Evolutionary conservation across 805 yeast genomes (phyloP).

Genomic region (Candida ulmi): DNA sequence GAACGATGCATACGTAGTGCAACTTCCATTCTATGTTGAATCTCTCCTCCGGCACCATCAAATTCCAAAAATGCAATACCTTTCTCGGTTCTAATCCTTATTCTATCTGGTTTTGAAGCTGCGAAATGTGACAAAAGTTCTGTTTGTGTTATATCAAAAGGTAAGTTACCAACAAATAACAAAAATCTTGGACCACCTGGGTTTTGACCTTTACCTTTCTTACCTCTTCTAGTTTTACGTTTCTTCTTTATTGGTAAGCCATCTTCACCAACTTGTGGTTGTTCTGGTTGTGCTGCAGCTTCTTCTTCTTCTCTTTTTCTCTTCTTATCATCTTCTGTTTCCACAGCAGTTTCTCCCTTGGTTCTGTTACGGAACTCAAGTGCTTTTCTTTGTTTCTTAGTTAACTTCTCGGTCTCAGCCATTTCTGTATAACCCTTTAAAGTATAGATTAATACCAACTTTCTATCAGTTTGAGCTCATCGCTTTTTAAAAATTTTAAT

Average conservation of each 20-base stretch:
- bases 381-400: constrained; percentile 64
- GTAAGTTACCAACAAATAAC: constrained; percentile 86
- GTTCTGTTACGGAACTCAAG: constrained; percentile 45
- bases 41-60: constrained; percentile 46
- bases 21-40: constrained; percentile 73
- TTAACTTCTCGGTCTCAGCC: constrained; percentile 34
- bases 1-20: constrained; percentile 86
- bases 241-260: constrained; percentile 40
- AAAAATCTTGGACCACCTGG: constrained; percentile 56
- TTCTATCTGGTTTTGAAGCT: constrained; percentile 61
- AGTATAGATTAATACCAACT: too few relatives aligned
- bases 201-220: constrained; percentile 57
- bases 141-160: constrained; percentile 59
- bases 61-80: constrained; percentile 94
- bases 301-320: constrained; percentile 7
- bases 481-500: too few relatives aligned
- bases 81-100: constrained; percentile 77
- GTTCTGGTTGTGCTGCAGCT: neutral
- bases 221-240: constrained; percentile 73
- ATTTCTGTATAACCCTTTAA: neutral
- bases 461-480: too few relatives aligned
- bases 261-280: constrained; percentile 22
- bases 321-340: constrained; percentile 16
- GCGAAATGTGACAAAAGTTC: constrained; percentile 70
- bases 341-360: constrained; percentile 17